Base-by-base conservation (phyloP, 805 yeast genomes). In the Peterozyma toletana region DNA sequence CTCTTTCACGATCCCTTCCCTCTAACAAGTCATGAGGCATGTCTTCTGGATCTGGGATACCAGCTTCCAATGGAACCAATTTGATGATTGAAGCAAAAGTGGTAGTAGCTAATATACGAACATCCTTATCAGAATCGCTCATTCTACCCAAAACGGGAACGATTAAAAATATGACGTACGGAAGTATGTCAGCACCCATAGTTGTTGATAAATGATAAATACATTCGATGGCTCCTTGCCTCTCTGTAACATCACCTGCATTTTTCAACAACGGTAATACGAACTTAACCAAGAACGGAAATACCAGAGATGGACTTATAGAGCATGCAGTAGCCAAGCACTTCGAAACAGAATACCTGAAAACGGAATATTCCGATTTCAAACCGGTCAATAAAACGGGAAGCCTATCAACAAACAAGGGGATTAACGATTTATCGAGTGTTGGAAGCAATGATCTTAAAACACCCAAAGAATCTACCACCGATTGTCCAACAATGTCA, bases 121-220 rank as follows among this genome's bases (percentile, higher is more conserved):
- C 83, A 57, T 87, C 96, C 42, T 73, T 74, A 57, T 91, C 87
- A 1, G 96, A 72, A 62, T 93, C 99, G 71, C 96, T 90, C 99
- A 93, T 93, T 57, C 99, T 76, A 38, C 99, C 99, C 53, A 93
- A 69, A 3, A 93, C 88, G 10, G 99, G 99, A 27, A 95, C 98
- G 60, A 93, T 88, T 54, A 93, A 74, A 60, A 93, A 93, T 33
- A 93, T 95, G 39, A 93, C 90, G 61, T 91, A 93, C 0, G 99
- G 99, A 48, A 93, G 67, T 44, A 95, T 88, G 48, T 78, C 85
- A 7, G 86, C 70, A 1, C 95, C 97, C 96, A 93, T 88, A 3
- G 84, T 75, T 35, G 72, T 70, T 2, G 96, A 79, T 39, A 93
- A 68, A 57, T 93, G 97, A 58, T 87, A 90, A 7, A 91, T 74